These are phyloP conservation scores for Herpetomonas tarakana DNA, from an alignment of 208 protist genomes.

Conservation along the genomic window DNA sequence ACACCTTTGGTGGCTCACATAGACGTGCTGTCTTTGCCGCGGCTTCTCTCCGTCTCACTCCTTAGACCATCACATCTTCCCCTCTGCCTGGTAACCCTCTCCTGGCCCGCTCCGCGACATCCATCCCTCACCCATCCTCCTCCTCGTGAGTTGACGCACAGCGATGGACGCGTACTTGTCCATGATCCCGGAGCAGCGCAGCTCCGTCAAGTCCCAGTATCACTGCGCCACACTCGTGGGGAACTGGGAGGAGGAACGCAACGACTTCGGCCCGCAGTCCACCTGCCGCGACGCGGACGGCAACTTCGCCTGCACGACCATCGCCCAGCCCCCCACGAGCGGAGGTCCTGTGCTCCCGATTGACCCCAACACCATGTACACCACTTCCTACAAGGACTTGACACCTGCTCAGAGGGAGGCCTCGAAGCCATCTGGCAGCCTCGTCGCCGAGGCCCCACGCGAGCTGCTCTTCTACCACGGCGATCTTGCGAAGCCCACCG, in stretches of 20 bases:
- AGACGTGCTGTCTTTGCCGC: too few species aligned
- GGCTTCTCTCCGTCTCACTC: too few species aligned
- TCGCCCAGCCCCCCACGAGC: slow-evolving; percentile 13
- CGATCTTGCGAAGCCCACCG: slow-evolving; percentile 44
- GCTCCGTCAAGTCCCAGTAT: slow-evolving; percentile 68
- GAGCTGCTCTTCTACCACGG: slow-evolving; percentile 87
- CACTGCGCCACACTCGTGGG: slow-evolving; percentile 81
- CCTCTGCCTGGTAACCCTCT: too few species aligned
- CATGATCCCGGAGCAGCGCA: slow-evolving; percentile 3
- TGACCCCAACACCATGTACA: slow-evolving; percentile 50
- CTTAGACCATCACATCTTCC: too few species aligned
- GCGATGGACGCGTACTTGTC: not conserved
- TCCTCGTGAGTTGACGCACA: too few species aligned
- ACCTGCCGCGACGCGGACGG: slow-evolving; percentile 16
- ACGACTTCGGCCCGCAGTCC: slow-evolving; percentile 25
- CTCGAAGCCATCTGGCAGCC: slow-evolving; percentile 52
- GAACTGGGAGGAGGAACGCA: slow-evolving; percentile 88
- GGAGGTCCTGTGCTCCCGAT: slow-evolving; percentile 13
- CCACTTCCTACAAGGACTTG: slow-evolving; percentile 37
- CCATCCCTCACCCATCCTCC: too few species aligned
- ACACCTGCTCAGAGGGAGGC: slow-evolving; percentile 26
- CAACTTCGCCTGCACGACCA: slow-evolving; percentile 8
- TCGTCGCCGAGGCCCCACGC: slow-evolving; percentile 51
- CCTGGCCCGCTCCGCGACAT: too few species aligned
- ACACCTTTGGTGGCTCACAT: too few species aligned